Percentiles rank a stretch among this genome's conserved stretches.
Evolutionary conservation across 352 stramenopile genomes (phyloP).

Genomic region (Hyaloperonospora arabidopsidis): DNA sequence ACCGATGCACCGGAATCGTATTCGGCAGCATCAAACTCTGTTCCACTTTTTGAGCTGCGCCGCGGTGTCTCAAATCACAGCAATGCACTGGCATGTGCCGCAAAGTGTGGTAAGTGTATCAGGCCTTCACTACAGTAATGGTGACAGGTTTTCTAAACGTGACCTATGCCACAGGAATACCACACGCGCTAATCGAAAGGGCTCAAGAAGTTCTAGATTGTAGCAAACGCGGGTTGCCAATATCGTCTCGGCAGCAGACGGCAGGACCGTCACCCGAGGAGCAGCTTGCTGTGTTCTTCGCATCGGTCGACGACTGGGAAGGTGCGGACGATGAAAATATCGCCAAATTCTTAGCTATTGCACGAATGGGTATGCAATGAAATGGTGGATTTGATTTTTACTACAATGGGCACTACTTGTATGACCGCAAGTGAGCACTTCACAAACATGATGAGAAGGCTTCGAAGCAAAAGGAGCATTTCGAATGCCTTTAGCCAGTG

Average conservation of each 20-base stretch:
- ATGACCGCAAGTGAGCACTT: slow-evolving; percentile 2
- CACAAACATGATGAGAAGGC: slow-evolving; percentile 3
- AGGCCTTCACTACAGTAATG: not conserved
- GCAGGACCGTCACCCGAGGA: slow-evolving; percentile 33
- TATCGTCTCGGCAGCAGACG: slow-evolving; percentile 22
- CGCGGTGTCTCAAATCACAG: slow-evolving; percentile 56
- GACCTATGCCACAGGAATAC: slow-evolving; percentile 30
- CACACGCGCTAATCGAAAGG: slow-evolving; percentile 32
- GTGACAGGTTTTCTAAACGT: slow-evolving; percentile 7
- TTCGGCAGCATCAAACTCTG: slow-evolving; percentile 18
- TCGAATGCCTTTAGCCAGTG: slow-evolving; percentile 14
- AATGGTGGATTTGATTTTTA: slow-evolving; percentile 9
- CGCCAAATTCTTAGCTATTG: slow-evolving; percentile 46
- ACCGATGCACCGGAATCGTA: slow-evolving; percentile 17
- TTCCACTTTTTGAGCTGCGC: slow-evolving; percentile 56
- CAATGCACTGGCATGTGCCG: slow-evolving; percentile 64
- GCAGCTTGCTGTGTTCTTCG: slow-evolving; percentile 37
- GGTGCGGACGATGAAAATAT: slow-evolving; percentile 34
- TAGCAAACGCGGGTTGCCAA: slow-evolving; percentile 19
- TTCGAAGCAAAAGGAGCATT: slow-evolving; percentile 9
- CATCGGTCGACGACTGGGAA: slow-evolving; percentile 47
- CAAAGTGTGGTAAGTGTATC: slow-evolving; percentile 42
- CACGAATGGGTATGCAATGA: slow-evolving; percentile 34
- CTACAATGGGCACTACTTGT: slow-evolving; percentile 14
- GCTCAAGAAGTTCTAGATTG: slow-evolving; percentile 40